Percentiles rank a stretch among this genome's conserved stretches.
Conservation (phyloP, 495 filamentous ascomycete genomes). For the Lichina pygmaea region DNA sequence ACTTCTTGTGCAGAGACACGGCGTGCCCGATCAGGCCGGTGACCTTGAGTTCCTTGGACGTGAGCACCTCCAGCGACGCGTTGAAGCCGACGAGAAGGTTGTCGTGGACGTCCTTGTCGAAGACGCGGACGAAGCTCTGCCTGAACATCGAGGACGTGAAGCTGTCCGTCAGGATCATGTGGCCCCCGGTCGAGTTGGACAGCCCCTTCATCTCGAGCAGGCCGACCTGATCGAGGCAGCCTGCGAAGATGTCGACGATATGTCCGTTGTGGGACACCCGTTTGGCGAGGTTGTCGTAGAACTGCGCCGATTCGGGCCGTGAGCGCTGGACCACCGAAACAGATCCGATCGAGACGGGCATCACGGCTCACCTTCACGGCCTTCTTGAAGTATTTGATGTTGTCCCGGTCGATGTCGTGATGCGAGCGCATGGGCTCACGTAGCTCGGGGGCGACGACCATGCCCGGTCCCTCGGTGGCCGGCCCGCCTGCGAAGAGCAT, state of each 20-base stretch:
- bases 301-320: conserved; percentile 20
- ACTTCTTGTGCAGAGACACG: conserved; percentile 93
- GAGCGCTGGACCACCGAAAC: background rate
- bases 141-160: conserved; percentile 99
- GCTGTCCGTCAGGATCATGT: conserved; percentile 96
- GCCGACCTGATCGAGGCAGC: conserved; percentile 94
- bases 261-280: conserved; percentile 90
- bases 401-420: conserved; percentile 95
- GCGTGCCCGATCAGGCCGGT: conserved; percentile 96
- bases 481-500: conserved; percentile 96
- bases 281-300: conserved; percentile 94
- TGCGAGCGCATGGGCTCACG: conserved; percentile 94
- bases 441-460: conserved; percentile 92
- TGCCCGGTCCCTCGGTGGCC: conserved; percentile 84
- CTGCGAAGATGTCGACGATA: conserved; percentile 91
- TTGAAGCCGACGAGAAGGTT: conserved; percentile 98
- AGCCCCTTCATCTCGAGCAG: conserved; percentile 97
- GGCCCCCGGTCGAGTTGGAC: conserved; percentile 83
- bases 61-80: conserved; percentile 83
- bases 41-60: conserved; percentile 95
- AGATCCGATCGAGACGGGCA: background rate
- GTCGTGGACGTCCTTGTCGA: conserved; percentile 87
- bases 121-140: conserved; percentile 91
- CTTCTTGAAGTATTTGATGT: conserved; percentile 99
- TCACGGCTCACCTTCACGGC: conserved; percentile 53